phyloP scores from a whole-genome alignment of 139 green algal genomes.

The Choricystis sp. region DNA sequence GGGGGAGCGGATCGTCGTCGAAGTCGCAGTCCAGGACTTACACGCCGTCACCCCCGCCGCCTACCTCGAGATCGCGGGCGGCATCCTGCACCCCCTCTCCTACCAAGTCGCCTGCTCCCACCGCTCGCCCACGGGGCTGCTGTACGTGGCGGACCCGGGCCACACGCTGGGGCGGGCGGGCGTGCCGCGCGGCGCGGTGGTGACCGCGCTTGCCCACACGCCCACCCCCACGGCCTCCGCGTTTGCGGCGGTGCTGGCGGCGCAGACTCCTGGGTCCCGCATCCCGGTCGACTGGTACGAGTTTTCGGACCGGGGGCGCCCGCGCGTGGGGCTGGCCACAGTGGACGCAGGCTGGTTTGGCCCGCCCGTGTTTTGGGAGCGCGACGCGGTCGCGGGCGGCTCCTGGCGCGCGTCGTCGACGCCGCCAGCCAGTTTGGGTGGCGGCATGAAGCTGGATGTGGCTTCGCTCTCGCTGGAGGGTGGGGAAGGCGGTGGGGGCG shows the following conservation, averaged over 20 bases:
- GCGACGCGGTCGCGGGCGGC: conserved; percentile 17
- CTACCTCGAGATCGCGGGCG: conserved; percentile 66
- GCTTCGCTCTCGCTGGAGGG: neutral
- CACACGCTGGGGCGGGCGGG: conserved; percentile 23
- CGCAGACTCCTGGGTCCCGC: conserved; percentile 30
- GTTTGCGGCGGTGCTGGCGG: conserved; percentile 18
- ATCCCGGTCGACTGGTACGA: conserved; percentile 60
- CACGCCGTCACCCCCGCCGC: conserved; percentile 52
- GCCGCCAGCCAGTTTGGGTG: no score
- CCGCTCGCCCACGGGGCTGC: conserved; percentile 26
- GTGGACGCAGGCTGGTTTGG: conserved; percentile 66
- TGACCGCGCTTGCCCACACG: conserved; percentile 40
- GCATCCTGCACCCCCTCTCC: conserved; percentile 55
- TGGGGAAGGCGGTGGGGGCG: neutral
- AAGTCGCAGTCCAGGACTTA: conserved; percentile 49
- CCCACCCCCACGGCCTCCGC: conserved; percentile 46
- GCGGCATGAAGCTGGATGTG: no score
- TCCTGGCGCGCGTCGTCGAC: no score
- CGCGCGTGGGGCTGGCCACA: conserved; percentile 20
- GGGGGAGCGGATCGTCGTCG: conserved; percentile 5
- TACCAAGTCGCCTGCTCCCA: conserved; percentile 86
- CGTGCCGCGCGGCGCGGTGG: conserved; percentile 64
- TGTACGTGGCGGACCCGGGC: conserved; percentile 68
- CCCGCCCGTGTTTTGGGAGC: conserved; percentile 40
- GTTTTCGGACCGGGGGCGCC: conserved; percentile 42